Evolutionary conservation across 176 grass and related monocot species (phyloP).

Genomic region (Avena atlantica): DNA sequence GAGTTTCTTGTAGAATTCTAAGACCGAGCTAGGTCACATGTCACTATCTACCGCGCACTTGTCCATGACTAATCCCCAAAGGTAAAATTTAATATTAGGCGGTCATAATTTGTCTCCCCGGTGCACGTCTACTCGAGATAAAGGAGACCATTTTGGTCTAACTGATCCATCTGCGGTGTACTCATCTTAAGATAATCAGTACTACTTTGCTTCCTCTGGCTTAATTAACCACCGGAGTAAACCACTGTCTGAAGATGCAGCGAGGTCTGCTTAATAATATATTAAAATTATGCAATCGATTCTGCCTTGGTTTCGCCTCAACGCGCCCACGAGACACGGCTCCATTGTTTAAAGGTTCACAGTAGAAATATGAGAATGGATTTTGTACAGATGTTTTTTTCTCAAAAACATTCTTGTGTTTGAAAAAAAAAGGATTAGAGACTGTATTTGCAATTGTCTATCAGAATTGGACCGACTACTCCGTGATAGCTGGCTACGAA

Average conservation of each 20-base stretch:
- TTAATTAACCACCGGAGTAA: neutral
- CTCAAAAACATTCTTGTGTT: neutral
- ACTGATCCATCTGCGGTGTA: constrained; percentile 34
- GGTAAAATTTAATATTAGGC: constrained; percentile 9
- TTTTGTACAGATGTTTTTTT: neutral
- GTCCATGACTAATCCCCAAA: constrained; percentile 34
- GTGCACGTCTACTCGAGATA: constrained; percentile 34
- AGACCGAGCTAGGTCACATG: constrained; percentile 2
- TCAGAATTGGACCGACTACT: neutral
- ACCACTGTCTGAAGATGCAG: neutral
- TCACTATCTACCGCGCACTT: constrained; percentile 40
- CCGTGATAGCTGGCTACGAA: neutral
- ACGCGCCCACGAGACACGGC: neutral
- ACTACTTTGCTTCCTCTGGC: neutral
- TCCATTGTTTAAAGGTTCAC: neutral
- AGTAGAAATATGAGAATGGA: neutral
- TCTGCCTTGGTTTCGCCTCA: constrained; percentile 14
- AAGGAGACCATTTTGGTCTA: constrained; percentile 40
- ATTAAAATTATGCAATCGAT: neutral
- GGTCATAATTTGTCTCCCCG: neutral
- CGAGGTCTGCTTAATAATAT: neutral
- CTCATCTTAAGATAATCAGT: constrained; percentile 43
- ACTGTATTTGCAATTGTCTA: too few species aligned
- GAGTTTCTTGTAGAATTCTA: constrained; percentile 34
- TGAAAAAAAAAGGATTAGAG: neutral